Conservation (phyloP, 1,139 yeast species). For the Geotrichum klebahnii region DNA sequence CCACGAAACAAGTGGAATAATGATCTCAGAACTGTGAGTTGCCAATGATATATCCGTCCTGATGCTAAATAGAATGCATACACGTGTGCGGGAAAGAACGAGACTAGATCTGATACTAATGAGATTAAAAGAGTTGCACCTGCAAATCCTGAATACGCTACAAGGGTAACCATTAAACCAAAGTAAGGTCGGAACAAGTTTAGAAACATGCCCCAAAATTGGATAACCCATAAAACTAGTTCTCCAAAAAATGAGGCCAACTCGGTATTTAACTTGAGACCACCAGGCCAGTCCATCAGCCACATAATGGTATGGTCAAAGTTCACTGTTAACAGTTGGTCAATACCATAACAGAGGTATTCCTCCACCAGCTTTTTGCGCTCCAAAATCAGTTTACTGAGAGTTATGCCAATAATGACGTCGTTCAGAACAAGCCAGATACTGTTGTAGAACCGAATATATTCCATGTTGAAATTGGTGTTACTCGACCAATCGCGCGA, state of each 20-base stretch:
- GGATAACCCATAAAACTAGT: slow-evolving; percentile 77
- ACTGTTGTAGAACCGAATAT: slow-evolving; percentile 82
- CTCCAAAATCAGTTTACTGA: slow-evolving; percentile 50
- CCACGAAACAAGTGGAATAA: slow-evolving; percentile 86
- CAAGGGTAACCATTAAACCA: slow-evolving; percentile 35
- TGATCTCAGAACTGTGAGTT: slow-evolving; percentile 62
- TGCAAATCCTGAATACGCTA: slow-evolving; percentile 48
- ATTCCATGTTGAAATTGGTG: slow-evolving; percentile 51
- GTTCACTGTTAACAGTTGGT: slow-evolving; percentile 41
- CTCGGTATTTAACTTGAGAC: slow-evolving; percentile 85
- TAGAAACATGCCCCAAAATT: slow-evolving; percentile 51
- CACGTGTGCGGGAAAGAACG: slow-evolving; percentile 65
- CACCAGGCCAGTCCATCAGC: slow-evolving; percentile 90
- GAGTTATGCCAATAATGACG: slow-evolving; percentile 63
- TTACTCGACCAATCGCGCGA: slow-evolving; percentile 38
- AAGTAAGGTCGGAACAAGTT: slow-evolving; percentile 36
- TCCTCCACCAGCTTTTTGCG: slow-evolving; percentile 42
- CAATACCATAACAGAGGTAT: slow-evolving; percentile 36
- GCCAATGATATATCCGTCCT: slow-evolving; percentile 74
- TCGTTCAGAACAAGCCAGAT: slow-evolving; percentile 86
- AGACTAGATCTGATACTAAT: slow-evolving; percentile 58
- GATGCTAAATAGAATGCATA: slow-evolving; percentile 74
- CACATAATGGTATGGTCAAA: slow-evolving; percentile 55
- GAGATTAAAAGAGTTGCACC: slow-evolving; percentile 68
- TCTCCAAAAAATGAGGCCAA: slow-evolving; percentile 84